Evolutionary conservation across 2,329 filamentous ascomycete genomes (phyloP), one percentile per base, ranked within the genome.

Genomic region (Pseudocercospora macadamiae): DNA sequence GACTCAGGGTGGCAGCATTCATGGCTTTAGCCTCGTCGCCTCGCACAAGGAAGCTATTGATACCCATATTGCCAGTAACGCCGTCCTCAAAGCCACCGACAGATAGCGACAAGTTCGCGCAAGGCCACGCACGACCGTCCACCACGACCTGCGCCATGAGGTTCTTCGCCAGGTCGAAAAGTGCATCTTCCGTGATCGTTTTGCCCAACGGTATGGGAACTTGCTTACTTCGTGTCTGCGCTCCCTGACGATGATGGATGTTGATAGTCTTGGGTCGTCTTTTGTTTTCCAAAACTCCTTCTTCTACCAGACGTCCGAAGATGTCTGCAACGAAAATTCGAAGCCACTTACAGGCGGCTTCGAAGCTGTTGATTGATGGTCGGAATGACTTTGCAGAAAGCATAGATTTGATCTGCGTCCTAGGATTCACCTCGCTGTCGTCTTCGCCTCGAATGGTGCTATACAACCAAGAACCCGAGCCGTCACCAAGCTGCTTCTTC

Each of bases 331-430:
- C 87, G 73, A 97, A 97, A 55, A 99, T 97, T 9, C 88, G 83
- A 36, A 99, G 80, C 95, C 95, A 99, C 60, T 87, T 87, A 21
- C 84, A 79, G 1, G 88, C 93, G 72, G 96, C 90, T 19, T 95
- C 91, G 16, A 85, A 78, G 2, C 82, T 88, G 66, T 86, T 89
- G 71, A 97, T 93, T 56, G 83, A 86, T 0, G 95, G 95, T 23
- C 90, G 83, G 70, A 99, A 99, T 0, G 92, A 96, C 73, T 99
- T 99, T 18, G 95, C 93, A 1, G 92, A 97, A 12, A 97, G 81
- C 93, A 99, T 97, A 14, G 90, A 95, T 74, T 97, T 97, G 78
- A 97, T 96, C 70, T 95, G 90, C 1, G 92, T 96, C 52, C 93
- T 83, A 25, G 91, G 85, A 70, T 91, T 97, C 65, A 99, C 91